Conservation (phyloP, 768 basidiomycete species). For the Mycena haematopus region DNA sequence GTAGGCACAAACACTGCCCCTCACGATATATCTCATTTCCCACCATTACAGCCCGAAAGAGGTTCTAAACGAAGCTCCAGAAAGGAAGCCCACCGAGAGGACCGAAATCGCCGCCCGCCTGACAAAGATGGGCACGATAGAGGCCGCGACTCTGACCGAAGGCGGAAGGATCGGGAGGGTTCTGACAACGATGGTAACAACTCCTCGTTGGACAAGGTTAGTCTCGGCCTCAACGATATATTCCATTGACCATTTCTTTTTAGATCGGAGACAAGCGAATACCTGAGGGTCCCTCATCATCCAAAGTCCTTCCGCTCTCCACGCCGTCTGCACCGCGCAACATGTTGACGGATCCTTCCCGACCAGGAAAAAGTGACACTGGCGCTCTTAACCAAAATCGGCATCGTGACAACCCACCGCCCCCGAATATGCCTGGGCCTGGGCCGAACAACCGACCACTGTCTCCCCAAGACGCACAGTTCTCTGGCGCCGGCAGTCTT, state of each 20-base stretch:
- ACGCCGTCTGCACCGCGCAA: slow-evolving; percentile 77
- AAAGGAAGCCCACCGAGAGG: slow-evolving; percentile 79
- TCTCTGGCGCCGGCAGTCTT: slow-evolving; percentile 42
- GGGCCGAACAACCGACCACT: slow-evolving; percentile 32
- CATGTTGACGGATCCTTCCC: slow-evolving; percentile 60
- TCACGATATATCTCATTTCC: slow-evolving; percentile 24
- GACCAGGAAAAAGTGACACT: slow-evolving; percentile 49
- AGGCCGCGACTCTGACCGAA: slow-evolving; percentile 67
- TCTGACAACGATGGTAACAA: slow-evolving; percentile 54
- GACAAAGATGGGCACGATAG: slow-evolving; percentile 78
- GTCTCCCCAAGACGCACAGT: slow-evolving; percentile 15
- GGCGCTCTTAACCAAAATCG: slow-evolving; percentile 46
- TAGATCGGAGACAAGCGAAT: slow-evolving; percentile 62
- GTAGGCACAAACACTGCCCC: slow-evolving; percentile 47
- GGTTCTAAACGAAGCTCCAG: slow-evolving; percentile 82
- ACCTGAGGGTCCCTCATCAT: slow-evolving; percentile 53
- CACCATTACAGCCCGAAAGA: slow-evolving; percentile 63
- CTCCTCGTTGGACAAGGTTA: slow-evolving; percentile 68
- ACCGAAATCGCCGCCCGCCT: slow-evolving; percentile 65
- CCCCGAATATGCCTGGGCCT: slow-evolving; percentile 26
- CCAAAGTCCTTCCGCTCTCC: slow-evolving; percentile 58
- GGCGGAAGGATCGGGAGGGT: slow-evolving; percentile 69
- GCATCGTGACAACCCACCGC: slow-evolving; percentile 32
- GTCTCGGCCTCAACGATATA: slow-evolving; percentile 4
- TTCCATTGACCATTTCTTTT: slow-evolving; percentile 3